Base-by-base conservation (phyloP, 2,329 filamentous ascomycete genomes). In the Rosellinia necatrix region DNA sequence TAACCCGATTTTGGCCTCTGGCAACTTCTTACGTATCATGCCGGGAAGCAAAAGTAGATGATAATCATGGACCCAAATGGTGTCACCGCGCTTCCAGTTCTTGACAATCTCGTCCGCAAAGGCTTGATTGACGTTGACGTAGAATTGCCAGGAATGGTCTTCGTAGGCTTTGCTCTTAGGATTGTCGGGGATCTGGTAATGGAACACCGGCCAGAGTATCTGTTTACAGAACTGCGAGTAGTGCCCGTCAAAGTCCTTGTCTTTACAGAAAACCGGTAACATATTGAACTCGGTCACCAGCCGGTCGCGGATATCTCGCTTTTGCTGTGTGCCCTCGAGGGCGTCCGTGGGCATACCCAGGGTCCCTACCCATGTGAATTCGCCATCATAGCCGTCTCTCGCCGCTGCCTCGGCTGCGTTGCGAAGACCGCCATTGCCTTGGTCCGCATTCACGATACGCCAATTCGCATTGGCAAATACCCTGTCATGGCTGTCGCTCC, bases 111-210 rank as follows among this genome's bases (percentile, higher is more conserved):
- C 88, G 71, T 97, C 90, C 27, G 93, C 93, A 74, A 97, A 97
- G 3, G 89, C 91, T 72, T 94, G 89, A 75, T 97, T 97, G 69
- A 97, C 83, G 50, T 90, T 91, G 70, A 92, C 89, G 68, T 97
- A 97, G 77, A 91, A 96, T 64, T 92, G 84, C 91, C 92, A 97
- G 0, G 92, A 97, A 74, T 97, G 92, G 66, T 97, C 93, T 72
- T 96, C 89, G 72, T 96, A 97, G 0, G 93, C 93, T 73, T 97
- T 97, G 84, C 92, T 97, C 80, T 96, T 96, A 22, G 93, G 93
- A 70, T 96, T 96, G 71, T 97, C 94, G 0, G 93, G 94, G 57
- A 97, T 96, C 74, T 97, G 92, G 72, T 97, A 97, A 75, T 97
- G 92, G 74, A 97, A 96, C 58, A 97, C 92, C 1, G 93, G 93